These are phyloP conservation scores for Sutorius eximius DNA, from an alignment of 1,284 basidiomycete species.

Conservation along the genomic window DNA sequence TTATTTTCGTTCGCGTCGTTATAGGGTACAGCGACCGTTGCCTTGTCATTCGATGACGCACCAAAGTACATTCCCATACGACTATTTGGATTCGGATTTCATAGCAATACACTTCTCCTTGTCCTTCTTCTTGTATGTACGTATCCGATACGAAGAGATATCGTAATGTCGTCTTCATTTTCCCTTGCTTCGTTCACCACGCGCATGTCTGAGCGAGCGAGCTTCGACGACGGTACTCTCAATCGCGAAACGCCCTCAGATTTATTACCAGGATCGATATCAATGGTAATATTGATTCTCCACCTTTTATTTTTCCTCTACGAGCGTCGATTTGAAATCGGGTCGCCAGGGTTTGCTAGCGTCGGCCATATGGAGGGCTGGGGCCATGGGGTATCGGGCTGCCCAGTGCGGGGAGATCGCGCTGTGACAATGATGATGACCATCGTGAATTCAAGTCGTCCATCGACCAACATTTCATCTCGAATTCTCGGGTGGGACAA, in stretches of 20 bases:
- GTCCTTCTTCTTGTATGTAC: not conserved
- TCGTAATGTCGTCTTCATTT: constrained; percentile 1
- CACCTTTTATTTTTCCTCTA: not conserved
- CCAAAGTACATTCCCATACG: not conserved
- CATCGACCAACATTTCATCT: not conserved
- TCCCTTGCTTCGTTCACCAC: not conserved
- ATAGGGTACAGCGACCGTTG: not conserved
- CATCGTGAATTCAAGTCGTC: not conserved
- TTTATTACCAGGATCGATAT: not conserved
- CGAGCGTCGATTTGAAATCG: not conserved
- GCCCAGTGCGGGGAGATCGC: not conserved
- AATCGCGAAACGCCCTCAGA: constrained; percentile 11
- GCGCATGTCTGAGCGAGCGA: not conserved
- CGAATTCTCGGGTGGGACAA: not conserved
- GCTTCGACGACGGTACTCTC: not conserved
- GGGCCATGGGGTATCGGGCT: not conserved
- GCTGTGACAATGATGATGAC: not conserved
- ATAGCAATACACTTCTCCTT: not conserved
- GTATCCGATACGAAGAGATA: not conserved
- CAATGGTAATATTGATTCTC: not conserved
- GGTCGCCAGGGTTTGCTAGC: not conserved
- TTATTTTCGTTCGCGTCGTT: not conserved
- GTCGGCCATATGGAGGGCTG: not conserved
- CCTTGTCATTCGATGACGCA: not conserved
- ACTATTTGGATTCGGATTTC: not conserved